phyloP scores from a whole-genome alignment of 116 monocot species.

The Iris pallida region DNA sequence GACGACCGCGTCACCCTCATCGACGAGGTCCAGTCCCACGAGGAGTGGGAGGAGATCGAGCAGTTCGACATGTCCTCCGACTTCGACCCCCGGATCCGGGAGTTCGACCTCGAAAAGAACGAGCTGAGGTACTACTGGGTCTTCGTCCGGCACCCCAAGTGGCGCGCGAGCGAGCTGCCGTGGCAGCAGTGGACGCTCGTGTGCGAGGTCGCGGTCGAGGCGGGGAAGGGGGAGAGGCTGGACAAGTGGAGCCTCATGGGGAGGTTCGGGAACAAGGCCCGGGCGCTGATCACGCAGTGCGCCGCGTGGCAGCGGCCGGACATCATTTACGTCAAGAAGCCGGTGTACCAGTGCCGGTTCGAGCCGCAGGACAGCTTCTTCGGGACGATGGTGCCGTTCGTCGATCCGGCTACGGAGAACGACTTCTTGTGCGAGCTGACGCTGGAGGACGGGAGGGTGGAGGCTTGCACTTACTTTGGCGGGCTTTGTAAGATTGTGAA shows the following conservation, averaged over 20 bases:
- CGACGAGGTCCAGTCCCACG: slow-evolving; percentile 58
- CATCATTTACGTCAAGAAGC: slow-evolving; percentile 82
- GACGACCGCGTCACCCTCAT: slow-evolving; percentile 77
- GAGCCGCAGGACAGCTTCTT: slow-evolving; percentile 92
- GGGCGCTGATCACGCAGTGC: slow-evolving; percentile 71
- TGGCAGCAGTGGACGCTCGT: slow-evolving; percentile 96
- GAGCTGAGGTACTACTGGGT: slow-evolving; percentile 83
- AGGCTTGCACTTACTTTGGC: slow-evolving; percentile 64
- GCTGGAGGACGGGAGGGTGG: slow-evolving; percentile 33
- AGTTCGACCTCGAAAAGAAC: slow-evolving; percentile 23
- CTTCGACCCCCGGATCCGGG: slow-evolving; percentile 38
- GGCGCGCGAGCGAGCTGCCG: slow-evolving; percentile 51
- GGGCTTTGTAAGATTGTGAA: slow-evolving; percentile 81
- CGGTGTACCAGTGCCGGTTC: slow-evolving; percentile 89
- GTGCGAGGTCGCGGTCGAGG: slow-evolving; percentile 69
- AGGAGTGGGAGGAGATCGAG: slow-evolving; percentile 86
- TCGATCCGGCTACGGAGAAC: slow-evolving; percentile 74
- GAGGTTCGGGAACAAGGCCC: slow-evolving; percentile 57
- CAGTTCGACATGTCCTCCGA: slow-evolving; percentile 71
- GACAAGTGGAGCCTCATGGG: slow-evolving; percentile 96
- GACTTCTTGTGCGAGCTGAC: slow-evolving; percentile 48
- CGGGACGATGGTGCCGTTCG: slow-evolving; percentile 50
- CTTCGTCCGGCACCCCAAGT: slow-evolving; percentile 88
- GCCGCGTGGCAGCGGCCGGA: slow-evolving; percentile 93
- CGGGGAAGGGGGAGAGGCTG: slow-evolving; percentile 39